phyloP scores from a whole-genome alignment of 108 stramenopile species.

The Cyclotella kingstonii region DNA sequence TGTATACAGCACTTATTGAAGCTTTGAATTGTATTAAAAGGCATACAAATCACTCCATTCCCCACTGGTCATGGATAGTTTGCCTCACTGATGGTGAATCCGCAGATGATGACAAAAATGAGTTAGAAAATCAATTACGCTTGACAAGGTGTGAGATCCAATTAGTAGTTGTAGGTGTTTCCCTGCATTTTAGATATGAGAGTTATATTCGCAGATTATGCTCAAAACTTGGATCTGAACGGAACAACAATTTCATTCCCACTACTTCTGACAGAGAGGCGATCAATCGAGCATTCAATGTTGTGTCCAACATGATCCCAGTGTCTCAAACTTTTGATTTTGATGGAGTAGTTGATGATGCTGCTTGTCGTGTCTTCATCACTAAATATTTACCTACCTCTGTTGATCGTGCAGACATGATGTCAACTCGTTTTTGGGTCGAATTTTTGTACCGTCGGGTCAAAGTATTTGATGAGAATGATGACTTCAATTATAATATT shows the following conservation, averaged over 20 bases:
- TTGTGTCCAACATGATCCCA: slow-evolving; percentile 15
- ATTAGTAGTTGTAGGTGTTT: slow-evolving; percentile 22
- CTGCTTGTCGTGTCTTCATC: slow-evolving; percentile 12
- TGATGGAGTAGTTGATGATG: slow-evolving; percentile 26
- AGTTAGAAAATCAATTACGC: neutral
- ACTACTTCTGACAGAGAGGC: slow-evolving; percentile 13
- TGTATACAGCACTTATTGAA: slow-evolving; percentile 12
- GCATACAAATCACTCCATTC: neutral
- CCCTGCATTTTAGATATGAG: neutral
- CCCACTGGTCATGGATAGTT: slow-evolving; percentile 18
- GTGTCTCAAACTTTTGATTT: slow-evolving; percentile 33
- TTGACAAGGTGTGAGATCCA: slow-evolving; percentile 15
- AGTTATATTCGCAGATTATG: slow-evolving; percentile 13
- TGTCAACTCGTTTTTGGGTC: slow-evolving; percentile 24
- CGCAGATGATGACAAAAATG: slow-evolving; percentile 7
- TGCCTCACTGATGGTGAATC: slow-evolving; percentile 28
- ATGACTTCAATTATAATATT: slow-evolving; percentile 34
- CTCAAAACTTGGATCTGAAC: slow-evolving; percentile 5
- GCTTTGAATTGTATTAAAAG: slow-evolving; percentile 1
- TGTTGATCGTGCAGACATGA: slow-evolving; percentile 9
- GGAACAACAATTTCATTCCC: slow-evolving; percentile 23
- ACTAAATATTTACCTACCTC: slow-evolving; percentile 11
- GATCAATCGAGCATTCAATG: slow-evolving; percentile 19
- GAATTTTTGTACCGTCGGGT: slow-evolving; percentile 18
- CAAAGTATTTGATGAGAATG: slow-evolving; percentile 20